Conservation (phyloP, 2,329 filamentous ascomycete genomes). For the Neospermospora avenae region DNA sequence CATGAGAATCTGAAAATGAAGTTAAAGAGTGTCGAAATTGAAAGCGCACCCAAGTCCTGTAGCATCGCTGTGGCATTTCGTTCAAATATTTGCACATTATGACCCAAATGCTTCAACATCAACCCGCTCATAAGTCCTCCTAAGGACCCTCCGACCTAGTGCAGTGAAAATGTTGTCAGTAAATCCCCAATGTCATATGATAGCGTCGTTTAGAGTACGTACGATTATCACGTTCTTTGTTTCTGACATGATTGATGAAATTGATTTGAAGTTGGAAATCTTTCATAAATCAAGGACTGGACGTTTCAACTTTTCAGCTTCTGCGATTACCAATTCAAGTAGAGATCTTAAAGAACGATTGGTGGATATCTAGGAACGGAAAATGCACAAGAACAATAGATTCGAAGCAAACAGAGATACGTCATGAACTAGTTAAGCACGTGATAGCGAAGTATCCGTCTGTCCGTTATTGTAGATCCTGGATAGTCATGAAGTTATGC, state of each 20-base stretch:
- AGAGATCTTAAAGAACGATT: too few relatives aligned
- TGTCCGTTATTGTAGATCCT: too few relatives aligned
- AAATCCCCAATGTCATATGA: too few relatives aligned
- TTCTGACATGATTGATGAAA: not conserved
- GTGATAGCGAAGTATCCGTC: too few relatives aligned
- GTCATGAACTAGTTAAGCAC: too few relatives aligned
- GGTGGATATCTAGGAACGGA: too few relatives aligned
- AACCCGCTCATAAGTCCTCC: slow-evolving; percentile 18
- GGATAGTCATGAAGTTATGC: too few relatives aligned
- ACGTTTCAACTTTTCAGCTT: not conserved
- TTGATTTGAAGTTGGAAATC: not conserved
- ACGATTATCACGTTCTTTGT: slow-evolving; percentile 10
- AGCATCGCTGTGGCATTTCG: slow-evolving; percentile 5
- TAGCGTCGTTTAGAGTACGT: too few relatives aligned
- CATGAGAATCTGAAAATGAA: not conserved
- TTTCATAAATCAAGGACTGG: too few relatives aligned
- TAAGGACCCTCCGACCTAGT: slow-evolving; percentile 21
- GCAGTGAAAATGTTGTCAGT: not conserved
- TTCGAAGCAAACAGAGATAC: too few relatives aligned
- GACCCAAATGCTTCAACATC: slow-evolving; percentile 16
- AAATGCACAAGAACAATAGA: too few relatives aligned
- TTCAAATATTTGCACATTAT: slow-evolving; percentile 21
- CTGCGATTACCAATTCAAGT: not conserved
- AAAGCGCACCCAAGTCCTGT: slow-evolving; percentile 2
- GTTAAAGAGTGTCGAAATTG: too few relatives aligned